phyloP scores from a whole-genome alignment of 2,329 filamentous ascomycete species.

The Pochonia chlamydosporia region DNA sequence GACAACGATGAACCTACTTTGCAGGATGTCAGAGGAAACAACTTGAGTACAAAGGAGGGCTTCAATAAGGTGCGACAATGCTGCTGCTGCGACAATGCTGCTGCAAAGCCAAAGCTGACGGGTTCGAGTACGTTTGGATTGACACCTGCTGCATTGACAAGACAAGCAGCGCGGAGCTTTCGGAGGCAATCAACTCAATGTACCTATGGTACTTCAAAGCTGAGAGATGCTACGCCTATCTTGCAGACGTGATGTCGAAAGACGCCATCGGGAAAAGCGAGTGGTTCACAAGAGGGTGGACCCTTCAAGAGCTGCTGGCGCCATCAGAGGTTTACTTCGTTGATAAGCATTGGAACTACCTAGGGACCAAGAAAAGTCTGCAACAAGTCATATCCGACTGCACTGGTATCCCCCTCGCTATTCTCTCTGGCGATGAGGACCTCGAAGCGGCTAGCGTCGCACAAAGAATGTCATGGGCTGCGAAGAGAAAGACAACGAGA shows the following conservation, averaged over 20 bases:
- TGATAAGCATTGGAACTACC: slow-evolving; percentile 8
- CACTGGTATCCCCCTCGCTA: slow-evolving; percentile 14
- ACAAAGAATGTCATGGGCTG: slow-evolving; percentile 16
- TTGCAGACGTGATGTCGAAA: slow-evolving; percentile 7
- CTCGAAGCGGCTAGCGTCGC: slow-evolving; percentile 9
- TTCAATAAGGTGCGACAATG: too few relatives aligned
- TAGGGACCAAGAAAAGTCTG: slow-evolving; percentile 17
- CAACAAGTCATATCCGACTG: slow-evolving; percentile 14
- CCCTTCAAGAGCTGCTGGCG: too few relatives aligned
- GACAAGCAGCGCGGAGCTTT: too few relatives aligned
- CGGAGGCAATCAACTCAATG: too few relatives aligned
- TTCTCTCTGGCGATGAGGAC: slow-evolving; percentile 9
- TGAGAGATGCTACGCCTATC: slow-evolving; percentile 12
- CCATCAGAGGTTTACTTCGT: slow-evolving; percentile 20
- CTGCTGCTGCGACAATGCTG: too few relatives aligned
- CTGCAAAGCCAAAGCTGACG: slow-evolving; percentile 5
- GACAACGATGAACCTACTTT: too few relatives aligned
- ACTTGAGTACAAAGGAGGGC: too few relatives aligned
- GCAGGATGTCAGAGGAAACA: too few relatives aligned
- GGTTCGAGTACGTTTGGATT: slow-evolving; percentile 10
- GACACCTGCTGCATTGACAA: slow-evolving; percentile 17
- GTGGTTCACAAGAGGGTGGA: slow-evolving; percentile 11
- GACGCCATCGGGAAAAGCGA: not conserved
- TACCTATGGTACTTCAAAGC: slow-evolving; percentile 12
- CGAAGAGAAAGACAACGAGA: slow-evolving; percentile 7